phyloP scores from a whole-genome alignment of 192 early-diverging fungal species.

The Glomus cerebriforme region DNA sequence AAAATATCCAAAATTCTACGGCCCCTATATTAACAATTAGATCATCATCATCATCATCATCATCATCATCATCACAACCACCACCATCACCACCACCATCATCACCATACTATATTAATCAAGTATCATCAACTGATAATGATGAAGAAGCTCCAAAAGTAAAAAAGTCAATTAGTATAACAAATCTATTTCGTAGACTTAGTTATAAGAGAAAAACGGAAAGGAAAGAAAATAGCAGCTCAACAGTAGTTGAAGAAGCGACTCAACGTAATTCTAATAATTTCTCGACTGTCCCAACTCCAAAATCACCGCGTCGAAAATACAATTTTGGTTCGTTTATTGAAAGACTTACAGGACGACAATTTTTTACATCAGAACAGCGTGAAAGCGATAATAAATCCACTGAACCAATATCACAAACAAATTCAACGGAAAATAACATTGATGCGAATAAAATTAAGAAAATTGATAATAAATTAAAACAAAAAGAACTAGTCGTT shows the following conservation, averaged over 20 bases:
- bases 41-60: not conserved
- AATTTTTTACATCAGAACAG: not conserved
- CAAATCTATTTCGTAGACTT: constrained; percentile 20
- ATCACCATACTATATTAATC: not conserved
- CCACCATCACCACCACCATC: not conserved
- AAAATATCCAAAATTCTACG: not conserved
- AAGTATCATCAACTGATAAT: not conserved
- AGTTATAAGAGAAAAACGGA: not conserved
- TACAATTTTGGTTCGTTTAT: not conserved
- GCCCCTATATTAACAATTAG: not conserved
- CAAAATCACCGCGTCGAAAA: not conserved
- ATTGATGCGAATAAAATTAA: not conserved
- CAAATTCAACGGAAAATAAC: not conserved
- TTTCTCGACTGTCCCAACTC: not conserved
- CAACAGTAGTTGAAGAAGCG: not conserved
- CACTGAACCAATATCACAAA: not conserved
- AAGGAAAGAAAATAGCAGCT: constrained; percentile 7
- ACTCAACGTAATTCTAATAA: not conserved
- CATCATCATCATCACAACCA: not conserved
- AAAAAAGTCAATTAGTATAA: constrained; percentile 8
- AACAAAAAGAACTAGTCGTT: not conserved
- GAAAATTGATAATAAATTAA: not conserved
- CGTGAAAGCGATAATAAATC: not conserved
- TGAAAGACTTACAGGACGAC: not conserved
- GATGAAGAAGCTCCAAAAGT: not conserved